Evolutionary conservation across 2,329 filamentous ascomycete genomes (phyloP), one percentile per base, ranked within the genome.

Genomic region (Cercospora sp.): DNA sequence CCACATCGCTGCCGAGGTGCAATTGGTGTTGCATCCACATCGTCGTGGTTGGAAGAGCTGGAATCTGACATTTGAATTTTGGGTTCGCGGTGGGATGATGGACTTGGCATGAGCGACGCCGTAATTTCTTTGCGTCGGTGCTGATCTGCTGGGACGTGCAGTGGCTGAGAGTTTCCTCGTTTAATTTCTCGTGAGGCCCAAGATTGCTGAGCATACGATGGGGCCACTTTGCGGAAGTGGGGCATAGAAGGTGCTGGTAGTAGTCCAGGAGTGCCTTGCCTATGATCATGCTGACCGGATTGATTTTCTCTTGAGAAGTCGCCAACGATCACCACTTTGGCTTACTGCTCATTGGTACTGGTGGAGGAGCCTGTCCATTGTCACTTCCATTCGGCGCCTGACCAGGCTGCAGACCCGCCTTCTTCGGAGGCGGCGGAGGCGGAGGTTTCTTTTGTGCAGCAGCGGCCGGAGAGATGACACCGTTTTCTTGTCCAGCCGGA

Each of bases 391-490:
- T 73, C 45, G 60, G 67, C 28, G 69, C 67, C 48, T 77, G 73
- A 30, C 74, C 75, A 8, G 78, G 78, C n/a, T 81, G 78, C 67
- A 87, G 76, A 36, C 80, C 81, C 53, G 81, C 81, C 74, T 84
- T 87, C 79, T 87, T 88, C 36, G 84, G 84, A n/a, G 86, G 86
- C 1, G 87, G 87, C 3, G 76, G 76, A 10, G 87, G 87, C 16
- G 87, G 84, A 3, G 83, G 81, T 51, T 86, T 84, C 80, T 87
- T 86, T 69, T 77, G 80, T 45, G 79, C 64, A 71, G 76, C 73
- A 63, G 75, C 75, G 70, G 77, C 65, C 2, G 48, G 23, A 8
- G 48, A 16, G 68, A 42, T 48, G 7, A 72, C 73, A 9, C 66
- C 60, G 31, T 75, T 79, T 65, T 73, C 76, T 67, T 77, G 68